These are phyloP conservation scores for Strobilomyces echinocephalus DNA, from an alignment of 768 basidiomycete species.

Conservation along the genomic window DNA sequence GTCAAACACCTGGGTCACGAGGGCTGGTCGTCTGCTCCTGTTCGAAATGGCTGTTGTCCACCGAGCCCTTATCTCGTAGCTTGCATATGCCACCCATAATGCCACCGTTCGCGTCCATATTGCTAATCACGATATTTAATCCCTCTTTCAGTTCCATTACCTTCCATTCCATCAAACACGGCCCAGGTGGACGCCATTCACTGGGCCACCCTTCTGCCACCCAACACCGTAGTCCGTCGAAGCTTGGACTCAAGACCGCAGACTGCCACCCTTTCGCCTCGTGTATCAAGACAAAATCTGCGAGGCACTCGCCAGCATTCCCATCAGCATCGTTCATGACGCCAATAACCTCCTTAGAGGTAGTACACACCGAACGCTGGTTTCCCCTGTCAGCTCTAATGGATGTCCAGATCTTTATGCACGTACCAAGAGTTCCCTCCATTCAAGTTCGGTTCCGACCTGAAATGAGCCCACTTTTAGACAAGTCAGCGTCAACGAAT, in stretches of 20 bases:
- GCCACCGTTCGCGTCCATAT: not conserved
- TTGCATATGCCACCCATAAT: not conserved
- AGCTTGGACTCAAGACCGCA: slow-evolving; percentile 45
- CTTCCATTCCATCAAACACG: slow-evolving; percentile 11
- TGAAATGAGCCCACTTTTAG: slow-evolving; percentile 60
- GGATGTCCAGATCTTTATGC: not conserved
- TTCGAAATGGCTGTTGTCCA: not conserved
- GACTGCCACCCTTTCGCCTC: slow-evolving; percentile 40
- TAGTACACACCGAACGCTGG: slow-evolving; percentile 49
- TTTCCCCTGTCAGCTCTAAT: slow-evolving; percentile 1
- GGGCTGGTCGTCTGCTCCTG: too few relatives aligned
- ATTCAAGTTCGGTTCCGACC: slow-evolving; percentile 44
- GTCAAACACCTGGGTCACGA: not conserved
- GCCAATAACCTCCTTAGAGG: slow-evolving; percentile 50
- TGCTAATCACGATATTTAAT: not conserved
- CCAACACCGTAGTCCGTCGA: slow-evolving; percentile 19
- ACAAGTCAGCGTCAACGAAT: slow-evolving; percentile 55
- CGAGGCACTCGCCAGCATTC: slow-evolving; percentile 27
- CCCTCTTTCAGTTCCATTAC: not conserved
- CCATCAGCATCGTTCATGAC: slow-evolving; percentile 6
- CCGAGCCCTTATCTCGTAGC: not conserved
- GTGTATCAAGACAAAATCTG: slow-evolving; percentile 59
- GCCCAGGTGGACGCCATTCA: slow-evolving; percentile 18
- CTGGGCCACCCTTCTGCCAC: slow-evolving; percentile 14
- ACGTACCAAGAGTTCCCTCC: slow-evolving; percentile 46